Percentiles rank a stretch among this genome's conserved stretches.
Evolutionary conservation across 257 asterid species (phyloP).

Genomic region (Cruciata laevipes): DNA sequence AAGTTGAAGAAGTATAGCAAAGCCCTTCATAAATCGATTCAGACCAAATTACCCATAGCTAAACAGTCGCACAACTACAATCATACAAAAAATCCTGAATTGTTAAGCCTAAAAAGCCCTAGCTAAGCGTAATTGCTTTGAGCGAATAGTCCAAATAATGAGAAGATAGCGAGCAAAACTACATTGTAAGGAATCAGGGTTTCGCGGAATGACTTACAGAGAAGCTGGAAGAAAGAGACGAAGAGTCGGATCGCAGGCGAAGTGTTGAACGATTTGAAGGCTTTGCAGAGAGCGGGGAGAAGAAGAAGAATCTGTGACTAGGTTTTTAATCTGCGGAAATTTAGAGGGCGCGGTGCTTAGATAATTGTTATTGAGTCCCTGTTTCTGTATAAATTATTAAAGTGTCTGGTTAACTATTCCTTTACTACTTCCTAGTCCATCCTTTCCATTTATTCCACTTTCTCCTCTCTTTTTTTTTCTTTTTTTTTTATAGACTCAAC

Average conservation of each 20-base stretch:
- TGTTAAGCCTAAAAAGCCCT: slow-evolving; percentile 3
- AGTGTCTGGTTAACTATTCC: background rate
- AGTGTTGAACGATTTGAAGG: background rate
- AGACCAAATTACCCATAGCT: background rate
- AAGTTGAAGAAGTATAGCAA: background rate
- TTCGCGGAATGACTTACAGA: background rate
- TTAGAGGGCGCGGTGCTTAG: background rate
- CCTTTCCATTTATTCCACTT: too few relatives aligned
- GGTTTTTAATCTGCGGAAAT: background rate
- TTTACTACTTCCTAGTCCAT: background rate
- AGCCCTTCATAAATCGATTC: background rate
- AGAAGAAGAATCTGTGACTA: background rate
- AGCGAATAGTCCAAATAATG: background rate
- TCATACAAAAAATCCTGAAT: background rate
- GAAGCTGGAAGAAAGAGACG: too few relatives aligned
- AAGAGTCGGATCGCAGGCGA: background rate
- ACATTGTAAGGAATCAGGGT: background rate
- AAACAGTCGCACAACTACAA: background rate
- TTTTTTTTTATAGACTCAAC: too few relatives aligned
- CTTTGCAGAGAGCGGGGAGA: background rate
- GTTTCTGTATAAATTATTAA: background rate
- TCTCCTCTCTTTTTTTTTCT: too few relatives aligned
- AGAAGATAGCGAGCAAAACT: background rate
- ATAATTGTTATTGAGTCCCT: slow-evolving; percentile 16
- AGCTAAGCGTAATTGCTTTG: background rate